Conservation (phyloP, 2,329 filamentous ascomycete genomes). For the Periglandula ipomoeae region DNA sequence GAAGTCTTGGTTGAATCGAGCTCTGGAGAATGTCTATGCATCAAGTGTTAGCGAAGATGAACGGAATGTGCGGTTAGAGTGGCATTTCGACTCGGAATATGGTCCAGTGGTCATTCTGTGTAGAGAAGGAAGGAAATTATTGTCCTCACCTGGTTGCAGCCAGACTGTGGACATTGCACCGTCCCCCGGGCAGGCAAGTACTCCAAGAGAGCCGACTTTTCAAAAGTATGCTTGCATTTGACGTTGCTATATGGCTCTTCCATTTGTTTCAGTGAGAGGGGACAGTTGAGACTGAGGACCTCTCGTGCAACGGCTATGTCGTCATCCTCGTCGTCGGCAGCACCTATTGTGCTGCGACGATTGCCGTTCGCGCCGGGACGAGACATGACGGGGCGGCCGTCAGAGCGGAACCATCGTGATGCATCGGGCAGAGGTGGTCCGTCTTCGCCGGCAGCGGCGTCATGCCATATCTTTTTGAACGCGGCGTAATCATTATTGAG, state of each 20-base stretch:
- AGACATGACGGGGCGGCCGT: conserved; percentile 33
- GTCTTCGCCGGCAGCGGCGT: conserved; percentile 38
- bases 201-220: conserved; percentile 54
- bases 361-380: conserved; percentile 8
- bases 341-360: conserved; percentile 1
- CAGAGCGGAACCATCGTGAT: conserved; percentile 42
- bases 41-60: too few species aligned
- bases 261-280: conserved; percentile 56
- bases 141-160: conserved; percentile 46
- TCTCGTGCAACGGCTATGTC: conserved; percentile 60
- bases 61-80: too few species aligned
- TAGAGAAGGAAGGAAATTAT: not conserved
- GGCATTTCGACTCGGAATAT: too few species aligned
- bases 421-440: conserved; percentile 43
- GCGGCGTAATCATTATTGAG: conserved; percentile 48
- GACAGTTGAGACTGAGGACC: conserved; percentile 58
- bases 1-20: conserved; percentile 36
- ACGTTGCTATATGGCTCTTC: conserved; percentile 56
- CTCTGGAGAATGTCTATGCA: conserved; percentile 39
- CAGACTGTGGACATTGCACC: conserved; percentile 54
- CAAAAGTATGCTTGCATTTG: conserved; percentile 65
- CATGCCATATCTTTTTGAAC: conserved; percentile 52
- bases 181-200: conserved; percentile 33
- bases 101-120: not conserved
- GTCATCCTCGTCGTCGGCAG: conserved; percentile 39